Base-by-base conservation (phyloP, 768 basidiomycete genomes). In the Panaeolus cyanescens region DNA sequence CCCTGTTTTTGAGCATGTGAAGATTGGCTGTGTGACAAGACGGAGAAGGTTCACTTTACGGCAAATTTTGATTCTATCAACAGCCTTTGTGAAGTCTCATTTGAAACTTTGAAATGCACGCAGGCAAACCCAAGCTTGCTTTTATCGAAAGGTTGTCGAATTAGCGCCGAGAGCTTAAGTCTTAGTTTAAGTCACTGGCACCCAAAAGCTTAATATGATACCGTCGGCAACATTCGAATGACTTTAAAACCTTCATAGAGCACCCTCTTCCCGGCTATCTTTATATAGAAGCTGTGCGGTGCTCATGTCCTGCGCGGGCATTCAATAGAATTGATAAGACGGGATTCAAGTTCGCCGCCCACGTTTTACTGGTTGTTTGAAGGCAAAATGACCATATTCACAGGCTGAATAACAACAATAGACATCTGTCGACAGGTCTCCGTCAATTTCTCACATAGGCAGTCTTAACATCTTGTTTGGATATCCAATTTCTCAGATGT, bases 51-150 rank as follows among this genome's bases (percentile, higher is more conserved):
- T 30, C 45, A 50, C 45, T 15, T 50, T 50, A 50, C 45, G 45
- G 45, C 45, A 50, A 50, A 20, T 50, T 50, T 50, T 50, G 45
- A 50, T 50, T 50, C 45, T 25, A 50, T 50, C 45, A 50, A 3
- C 7, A 42, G 20, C 30, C 9, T 28, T 28, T 28, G 15, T 15
- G 22, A 28, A 28, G 45, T 28, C 25, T 28, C 2, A 6, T 50
- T n/a, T 30, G 12, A 28, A 13, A 25, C 8, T 50, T 25, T 1
- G 45, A 28, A 28, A 22, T 6, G 30, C 45, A 28, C 13, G 10
- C 10, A 8, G 9, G 10, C 25, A 17, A 50, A 30, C 10, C 13
- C 15, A 28, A 50, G 22, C 30, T 50, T 50, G 17, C 45, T 28
- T 50, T 42, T 50, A n/a, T 50, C 45, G 25, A 50, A 50, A 50